Percentiles rank a stretch among this genome's conserved stretches.
Conservation (phyloP, 1,284 basidiomycete genomes). For the Ustilago hordei region DNA sequence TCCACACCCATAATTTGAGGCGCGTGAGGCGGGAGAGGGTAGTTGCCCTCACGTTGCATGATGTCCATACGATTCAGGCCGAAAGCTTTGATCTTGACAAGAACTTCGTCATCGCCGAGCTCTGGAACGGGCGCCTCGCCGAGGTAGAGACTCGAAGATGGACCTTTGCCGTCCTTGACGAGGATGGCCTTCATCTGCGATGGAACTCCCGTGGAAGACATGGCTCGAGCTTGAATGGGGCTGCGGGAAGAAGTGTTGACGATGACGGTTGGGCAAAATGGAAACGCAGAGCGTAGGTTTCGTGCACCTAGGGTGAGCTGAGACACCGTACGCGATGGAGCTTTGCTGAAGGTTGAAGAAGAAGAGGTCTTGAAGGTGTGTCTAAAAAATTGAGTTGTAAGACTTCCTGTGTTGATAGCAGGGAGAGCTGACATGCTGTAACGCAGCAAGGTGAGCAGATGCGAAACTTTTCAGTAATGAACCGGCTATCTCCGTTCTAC, state of each 20-base stretch:
- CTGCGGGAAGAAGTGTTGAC: neutral
- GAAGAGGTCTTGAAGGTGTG: neutral
- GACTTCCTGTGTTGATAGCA: neutral
- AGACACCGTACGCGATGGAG: slow-evolving; percentile 9
- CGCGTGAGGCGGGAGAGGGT: slow-evolving; percentile 80
- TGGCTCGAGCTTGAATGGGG: slow-evolving; percentile 15
- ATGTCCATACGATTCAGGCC: slow-evolving; percentile 69
- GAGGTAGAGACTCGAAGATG: slow-evolving; percentile 82
- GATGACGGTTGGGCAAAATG: neutral
- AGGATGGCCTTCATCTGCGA: slow-evolving; percentile 82
- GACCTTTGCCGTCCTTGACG: slow-evolving; percentile 82
- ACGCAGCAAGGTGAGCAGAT: slow-evolving; percentile 6
- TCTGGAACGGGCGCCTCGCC: slow-evolving; percentile 76
- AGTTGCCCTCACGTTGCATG: slow-evolving; percentile 66
- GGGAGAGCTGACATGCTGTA: slow-evolving; percentile 31
- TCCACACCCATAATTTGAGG: slow-evolving; percentile 88
- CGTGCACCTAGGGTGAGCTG: neutral
- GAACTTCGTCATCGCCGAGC: slow-evolving; percentile 75
- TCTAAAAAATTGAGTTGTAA: slow-evolving; percentile 3
- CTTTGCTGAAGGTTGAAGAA: neutral
- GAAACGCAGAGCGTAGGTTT: neutral
- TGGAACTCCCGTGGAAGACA: slow-evolving; percentile 43
- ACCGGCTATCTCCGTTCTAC: slow-evolving; percentile 41
- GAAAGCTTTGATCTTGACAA: slow-evolving; percentile 73
- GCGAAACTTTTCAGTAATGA: slow-evolving; percentile 6